Base-by-base conservation (phyloP, 1,284 basidiomycete genomes). In the Fistulinella cinereoalba region DNA sequence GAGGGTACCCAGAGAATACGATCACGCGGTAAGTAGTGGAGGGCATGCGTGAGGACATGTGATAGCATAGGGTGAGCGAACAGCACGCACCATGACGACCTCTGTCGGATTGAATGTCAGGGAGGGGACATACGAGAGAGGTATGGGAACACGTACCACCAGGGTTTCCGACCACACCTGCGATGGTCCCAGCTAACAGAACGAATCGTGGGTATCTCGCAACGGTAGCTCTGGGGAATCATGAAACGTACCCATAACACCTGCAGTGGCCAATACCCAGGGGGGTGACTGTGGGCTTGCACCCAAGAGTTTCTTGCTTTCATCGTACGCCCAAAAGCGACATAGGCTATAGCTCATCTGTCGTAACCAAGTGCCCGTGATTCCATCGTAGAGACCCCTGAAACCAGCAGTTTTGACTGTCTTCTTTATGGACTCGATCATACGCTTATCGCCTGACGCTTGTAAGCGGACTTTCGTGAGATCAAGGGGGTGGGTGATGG, bases 301-400 rank as follows among this genome's bases (percentile, higher is more conserved):
- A 24, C 87, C 87, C 2, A 94, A 58, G 5, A 83, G 56, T 71
- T 85, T 89, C 76, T 95, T 95, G 64, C 88, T 85, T 70, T 89
- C 86, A 58, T 96, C 92, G 68, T 95, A 95, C 19, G 90, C 89
- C 77, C 92, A 94, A 74, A 96, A 96, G 13, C 92, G 81, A 62
- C 90, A 93, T 64, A 95, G 74, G 37, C 89, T 93, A 71, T 95
- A 95, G 22, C 85, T 91, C 92, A 95, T 92, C 70, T 96, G 93
- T 28, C 93, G 81, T 61, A 95, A 71, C 79, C 92, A 86, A 24
- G 92, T 95, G 25, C 92, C 93, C 1, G 86, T 77, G 49, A 95
- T 88, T 18, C 92, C 92, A 58, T 92, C 92, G 60, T 83, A 92
- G 37, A 93, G 73, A 1, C 92, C 92, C 38, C 84, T 76, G 27